phyloP scores from a whole-genome alignment of 495 filamentous ascomycete genomes.

The Xanthoparmelia taractica region DNA sequence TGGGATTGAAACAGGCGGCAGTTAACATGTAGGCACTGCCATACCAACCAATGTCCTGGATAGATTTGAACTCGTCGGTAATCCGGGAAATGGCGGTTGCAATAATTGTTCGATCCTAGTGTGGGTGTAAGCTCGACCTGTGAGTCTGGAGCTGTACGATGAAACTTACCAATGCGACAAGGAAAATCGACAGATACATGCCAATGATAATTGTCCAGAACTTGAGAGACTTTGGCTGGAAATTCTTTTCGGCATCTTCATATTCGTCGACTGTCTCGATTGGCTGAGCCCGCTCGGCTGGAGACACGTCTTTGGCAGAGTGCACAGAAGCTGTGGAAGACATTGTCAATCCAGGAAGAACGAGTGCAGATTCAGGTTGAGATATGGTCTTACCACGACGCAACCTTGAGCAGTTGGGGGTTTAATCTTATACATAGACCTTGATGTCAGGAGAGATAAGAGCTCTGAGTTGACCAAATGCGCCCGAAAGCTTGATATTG shows the following conservation, averaged over 20 bases:
- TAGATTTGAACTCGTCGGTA: slow-evolving; percentile 56
- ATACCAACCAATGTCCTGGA: slow-evolving; percentile 60
- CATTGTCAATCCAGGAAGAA: slow-evolving; percentile 15
- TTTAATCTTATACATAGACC: background rate
- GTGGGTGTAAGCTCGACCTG: slow-evolving; percentile 24
- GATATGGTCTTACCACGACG: background rate
- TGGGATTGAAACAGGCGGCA: slow-evolving; percentile 56
- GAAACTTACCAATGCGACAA: slow-evolving; percentile 33
- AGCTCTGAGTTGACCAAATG: background rate
- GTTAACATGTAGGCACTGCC: slow-evolving; percentile 60
- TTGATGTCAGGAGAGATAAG: background rate
- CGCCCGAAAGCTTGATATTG: background rate
- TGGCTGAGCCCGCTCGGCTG: slow-evolving; percentile 1
- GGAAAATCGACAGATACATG: slow-evolving; percentile 34
- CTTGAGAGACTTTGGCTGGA: slow-evolving; percentile 32
- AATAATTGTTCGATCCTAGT: slow-evolving; percentile 15
- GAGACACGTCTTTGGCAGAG: background rate
- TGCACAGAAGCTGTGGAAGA: slow-evolving; percentile 17
- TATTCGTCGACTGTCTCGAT: slow-evolving; percentile 27
- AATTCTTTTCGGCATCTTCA: slow-evolving; percentile 36
- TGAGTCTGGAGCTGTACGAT: slow-evolving; percentile 19
- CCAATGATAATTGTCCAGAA: slow-evolving; percentile 33
- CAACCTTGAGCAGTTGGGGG: background rate
- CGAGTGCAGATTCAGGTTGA: background rate
- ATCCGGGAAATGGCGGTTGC: slow-evolving; percentile 51